Base-by-base conservation (phyloP, 2,329 filamentous ascomycete genomes). In the Fusarium tuaranense region DNA sequence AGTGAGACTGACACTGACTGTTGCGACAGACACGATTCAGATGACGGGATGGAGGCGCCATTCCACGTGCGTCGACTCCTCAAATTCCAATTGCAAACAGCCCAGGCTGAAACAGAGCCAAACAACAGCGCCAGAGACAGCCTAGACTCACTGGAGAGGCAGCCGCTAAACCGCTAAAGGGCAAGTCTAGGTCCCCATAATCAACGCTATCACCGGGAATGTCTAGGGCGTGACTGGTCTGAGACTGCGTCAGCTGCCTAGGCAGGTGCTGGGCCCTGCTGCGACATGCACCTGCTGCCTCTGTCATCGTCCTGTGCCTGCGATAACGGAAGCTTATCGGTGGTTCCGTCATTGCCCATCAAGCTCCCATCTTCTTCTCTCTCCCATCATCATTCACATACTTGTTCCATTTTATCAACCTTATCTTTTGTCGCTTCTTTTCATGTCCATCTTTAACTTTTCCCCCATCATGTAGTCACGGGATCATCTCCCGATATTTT, bases 391-490 rank as follows among this genome's bases (percentile, higher is more conserved):
- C 65, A 67, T 67, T 68, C 53, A 59, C 41, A 62, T 66, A 58
- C 65, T 59, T 32, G 18, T 64, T 58, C 34, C 34, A 32, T 39
- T 58, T 34, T 58, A 25, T 70, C 53, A 53, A 59, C 64, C 58
- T 65, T 55, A 53, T 65, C 20, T 55, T 65, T 65, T 65, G 46
- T 13, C 14, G 20, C 62, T 53, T 44, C 55, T 68, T 30, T 70
- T 61, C 48, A 22, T 63, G 36, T 67, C 22, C 36, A 55, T 69
- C 22, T 22, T 63, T 36, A 51, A 25, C 20, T n/a, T 20, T 55
- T 53, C 18, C 46, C 66, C 65, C 67, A 78, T 65, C 70, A 78
- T 78, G 76, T 78, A 78, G 76, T 63, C 69, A 70, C 75, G 73
- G 20, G 69, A 60, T 67, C 55, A 34, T 46, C 38, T 58, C 46